Base-by-base conservation (phyloP, 2,329 filamentous ascomycete genomes). In the Colletotrichum cereale region DNA sequence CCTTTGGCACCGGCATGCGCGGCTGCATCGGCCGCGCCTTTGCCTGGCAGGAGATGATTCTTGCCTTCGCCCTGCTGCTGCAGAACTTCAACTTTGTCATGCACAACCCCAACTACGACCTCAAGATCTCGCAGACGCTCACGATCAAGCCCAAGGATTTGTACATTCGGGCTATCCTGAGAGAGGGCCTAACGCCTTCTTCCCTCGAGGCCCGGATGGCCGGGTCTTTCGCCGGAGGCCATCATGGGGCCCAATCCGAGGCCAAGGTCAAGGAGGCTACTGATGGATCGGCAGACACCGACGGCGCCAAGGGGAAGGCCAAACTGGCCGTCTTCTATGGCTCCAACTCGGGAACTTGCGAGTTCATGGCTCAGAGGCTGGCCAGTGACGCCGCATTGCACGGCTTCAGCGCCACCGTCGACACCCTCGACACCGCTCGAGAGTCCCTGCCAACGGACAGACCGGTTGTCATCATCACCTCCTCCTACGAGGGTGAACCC, bases 271-370 rank as follows among this genome's bases (percentile, higher is more conserved):
- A 14, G 6, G 36, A 52, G 47, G 5, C 62, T 5, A 29, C 40
- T 24, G n/a, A 24, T 14, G 11, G 60, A 3, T 8, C 36, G 8
- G 16, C 18, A 16, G 16, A 71, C 2, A 5, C 34, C 3, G 36
- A n/a, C 6, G 60, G 29, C 8, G 31, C 11, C 55, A 60, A 38
- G 36, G 67, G 62, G 50, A 77, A 77, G 1, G 80, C 79, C 62
- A 81, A 80, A 0, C 77, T 93, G 74, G 86, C 86, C n/a, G 86
- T 93, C 34, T 85, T 90, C 29, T 93, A 91, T 74, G 91, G 92
- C 1, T 91, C 89, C n/a, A 92, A 93, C 76, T 88, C 87, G 0
- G 91, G 91, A 0, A 93, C 91, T 1, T 93, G 91, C 78, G 89
- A 93, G 77, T 84, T 88, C 1, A 85, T 93, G 60, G 90, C 91